Evolutionary conservation across 768 basidiomycete genomes (phyloP), one percentile per base, ranked within the genome.

Genomic region (Sarcodon sp.): DNA sequence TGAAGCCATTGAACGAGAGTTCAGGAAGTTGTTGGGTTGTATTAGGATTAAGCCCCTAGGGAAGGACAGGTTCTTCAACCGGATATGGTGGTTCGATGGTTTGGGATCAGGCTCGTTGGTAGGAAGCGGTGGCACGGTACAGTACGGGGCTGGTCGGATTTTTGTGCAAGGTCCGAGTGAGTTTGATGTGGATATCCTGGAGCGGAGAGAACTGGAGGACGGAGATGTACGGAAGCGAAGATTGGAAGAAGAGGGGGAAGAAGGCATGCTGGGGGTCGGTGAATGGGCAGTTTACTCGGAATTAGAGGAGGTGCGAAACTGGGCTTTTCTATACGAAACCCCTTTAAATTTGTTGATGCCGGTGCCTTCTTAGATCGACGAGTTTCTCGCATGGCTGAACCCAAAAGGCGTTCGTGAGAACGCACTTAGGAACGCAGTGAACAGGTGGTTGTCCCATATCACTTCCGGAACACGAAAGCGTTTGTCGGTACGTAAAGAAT

Each of bases 61-160:
- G 11, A 75, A 77, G 53, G 96, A 99, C 61, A 75, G 96, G 47
- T 99, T 97, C 65, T 86, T 87, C 59, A 94, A 96, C 61, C 80
- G 88, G 33, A 72, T 96, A 50, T 99, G 94, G 94, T 99, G 94
- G 94, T 89, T 97, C 60, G 94, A 99, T 64, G 94, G 94, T 8
- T 77, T 92, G 73, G 94, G 94, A 6, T 80, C 83, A 5, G 83
- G 81, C 43, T 80, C 83, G 41, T 65, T 94, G 46, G 69, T 90
- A 49, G 83, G 81, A 36, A 80, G 78, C 53, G 87, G 87, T 12
- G 87, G 86, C 3, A 75, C 80, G 31, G 76, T 83, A 31, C 75
- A 83, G 61, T 94, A 89, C 58, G 90, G 91, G 8, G 82, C 91
- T 15, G 96, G 92, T 5, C 70, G 94, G 46, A 59, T 99, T 44